phyloP scores from a whole-genome alignment of 2,329 filamentous ascomycete species.

The Nigrospora sphaerica region DNA sequence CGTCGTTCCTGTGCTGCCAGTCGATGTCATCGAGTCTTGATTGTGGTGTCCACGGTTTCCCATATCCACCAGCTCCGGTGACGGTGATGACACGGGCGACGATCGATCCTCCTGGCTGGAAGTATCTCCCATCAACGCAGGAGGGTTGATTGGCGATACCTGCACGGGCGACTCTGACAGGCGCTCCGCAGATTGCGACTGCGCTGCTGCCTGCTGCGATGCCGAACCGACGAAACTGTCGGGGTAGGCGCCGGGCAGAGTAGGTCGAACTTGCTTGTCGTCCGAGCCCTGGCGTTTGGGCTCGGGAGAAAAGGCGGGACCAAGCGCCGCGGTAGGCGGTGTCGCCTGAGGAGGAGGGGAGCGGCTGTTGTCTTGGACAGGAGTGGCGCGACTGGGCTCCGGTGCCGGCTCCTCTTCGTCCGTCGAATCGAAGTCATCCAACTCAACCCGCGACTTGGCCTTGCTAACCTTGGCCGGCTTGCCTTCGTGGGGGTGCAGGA shows the following conservation, averaged over 20 bases:
- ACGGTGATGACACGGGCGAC: constrained; percentile 57
- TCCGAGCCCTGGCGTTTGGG: constrained; percentile 12
- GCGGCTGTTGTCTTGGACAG: constrained; percentile 5
- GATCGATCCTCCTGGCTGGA: constrained; percentile 63
- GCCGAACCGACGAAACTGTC: constrained; percentile 28
- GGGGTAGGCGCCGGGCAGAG: constrained; percentile 31
- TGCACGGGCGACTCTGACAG: constrained; percentile 64
- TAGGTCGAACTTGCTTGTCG: constrained; percentile 21
- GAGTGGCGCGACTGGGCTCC: constrained; percentile 12
- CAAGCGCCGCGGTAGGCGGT: constrained; percentile 12
- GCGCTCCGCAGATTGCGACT: constrained; percentile 28
- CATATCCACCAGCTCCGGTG: constrained; percentile 50
- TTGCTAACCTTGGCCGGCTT: constrained; percentile 51
- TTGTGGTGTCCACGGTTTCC: constrained; percentile 35
- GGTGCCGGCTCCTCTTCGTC: constrained; percentile 33
- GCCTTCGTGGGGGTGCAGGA: constrained; percentile 35
- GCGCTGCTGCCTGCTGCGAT: constrained; percentile 18
- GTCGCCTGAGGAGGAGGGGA: constrained; percentile 9
- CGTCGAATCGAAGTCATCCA: constrained; percentile 65
- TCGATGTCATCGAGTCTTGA: constrained; percentile 43
- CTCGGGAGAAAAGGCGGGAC: constrained; percentile 2
- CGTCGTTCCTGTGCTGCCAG: constrained; percentile 47
- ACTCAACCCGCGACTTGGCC: constrained; percentile 55
- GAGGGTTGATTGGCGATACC: constrained; percentile 52
- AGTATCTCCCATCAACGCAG: constrained; percentile 61